A percentile compares a stretch with the other conserved stretches of the same genome.
phyloP scores from a whole-genome alignment of 1,139 yeast species.

The Sugiyamaella sp. region DNA sequence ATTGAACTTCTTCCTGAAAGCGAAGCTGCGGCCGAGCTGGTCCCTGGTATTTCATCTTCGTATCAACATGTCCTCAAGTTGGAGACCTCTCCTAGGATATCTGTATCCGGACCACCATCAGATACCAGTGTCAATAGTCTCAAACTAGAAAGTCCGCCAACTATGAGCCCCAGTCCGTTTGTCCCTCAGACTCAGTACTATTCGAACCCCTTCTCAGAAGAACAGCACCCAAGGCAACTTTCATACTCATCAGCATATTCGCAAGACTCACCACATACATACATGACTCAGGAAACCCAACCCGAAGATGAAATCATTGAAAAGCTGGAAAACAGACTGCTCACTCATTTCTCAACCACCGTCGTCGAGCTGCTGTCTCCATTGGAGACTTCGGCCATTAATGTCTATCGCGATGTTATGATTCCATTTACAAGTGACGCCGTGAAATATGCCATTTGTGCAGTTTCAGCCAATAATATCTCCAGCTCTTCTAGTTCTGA shows the following conservation, averaged over 20 bases:
- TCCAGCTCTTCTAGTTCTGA: slow-evolving; percentile 15
- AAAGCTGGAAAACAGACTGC: slow-evolving; percentile 12
- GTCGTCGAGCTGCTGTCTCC: slow-evolving; percentile 27
- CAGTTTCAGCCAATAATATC: slow-evolving; percentile 28
- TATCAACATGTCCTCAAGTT: slow-evolving; percentile 23
- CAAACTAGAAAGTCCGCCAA: slow-evolving; percentile 13
- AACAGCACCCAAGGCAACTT: background rate
- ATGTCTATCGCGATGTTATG: slow-evolving; percentile 23
- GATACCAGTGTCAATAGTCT: slow-evolving; percentile 8
- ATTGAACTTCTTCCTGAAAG: slow-evolving; percentile 14
- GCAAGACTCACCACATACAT: background rate
- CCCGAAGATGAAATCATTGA: background rate
- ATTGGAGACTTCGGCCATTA: slow-evolving; percentile 23
- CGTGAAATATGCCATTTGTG: slow-evolving; percentile 29
- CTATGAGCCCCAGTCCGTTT: slow-evolving; percentile 13
- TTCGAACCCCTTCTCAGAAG: slow-evolving; percentile 8
- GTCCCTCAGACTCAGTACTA: slow-evolving; percentile 4
- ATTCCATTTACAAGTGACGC: slow-evolving; percentile 20
- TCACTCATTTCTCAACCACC: slow-evolving; percentile 26
- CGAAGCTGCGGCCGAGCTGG: slow-evolving; percentile 17
- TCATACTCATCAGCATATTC: slow-evolving; percentile 3
- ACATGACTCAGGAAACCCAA: background rate
- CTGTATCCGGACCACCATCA: slow-evolving; percentile 17
- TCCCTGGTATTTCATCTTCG: slow-evolving; percentile 20
- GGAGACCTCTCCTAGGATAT: slow-evolving; percentile 14